Evolutionary conservation across 345 rosid genomes (phyloP), one percentile per base, ranked within the genome.

Genomic region (Camelina hispida): DNA sequence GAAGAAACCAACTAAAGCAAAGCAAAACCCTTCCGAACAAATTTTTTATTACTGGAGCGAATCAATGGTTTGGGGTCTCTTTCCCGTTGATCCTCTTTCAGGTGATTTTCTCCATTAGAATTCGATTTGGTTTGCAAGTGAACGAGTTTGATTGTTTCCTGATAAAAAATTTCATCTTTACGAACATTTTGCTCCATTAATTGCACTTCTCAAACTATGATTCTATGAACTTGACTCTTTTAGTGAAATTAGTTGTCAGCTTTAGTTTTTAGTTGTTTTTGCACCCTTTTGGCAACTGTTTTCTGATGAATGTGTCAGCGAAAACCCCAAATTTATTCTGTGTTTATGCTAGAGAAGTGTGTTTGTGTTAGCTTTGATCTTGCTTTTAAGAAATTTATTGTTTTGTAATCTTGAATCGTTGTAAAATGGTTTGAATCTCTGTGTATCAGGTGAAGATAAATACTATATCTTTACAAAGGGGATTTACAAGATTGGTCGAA

Each of bases 51-150:
- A 28, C 4, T 28, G 61, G 54, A 75, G 79, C 55, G 55, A 48
- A 48, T 56, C 62, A 20, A 93, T 93, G 98, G 96, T 93, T 54
- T 93, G 98, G 96, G 87, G 83, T 64, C 79, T 90, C 72, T 82
- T 86, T 71, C 93, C 98, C 42, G 83, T 63, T 56, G 98, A 88
- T 76, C 84, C 90, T 64, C 88, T 82, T 20, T 82, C 91, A 87
- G 95, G 96, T 84, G 50, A 20, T 50, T 34, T 32, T 28, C 40
- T 46, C 37, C 58, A 4, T 28, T 62, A 15, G 3, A 16, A 37
- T 38, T 50, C 44, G 9, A 55, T n/a, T 64, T 57, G 42, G 44
- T 23, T 66, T 73, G 58, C 73, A 37, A 74, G 20, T 57, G 43
- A 46, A 58, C 50, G 44, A 75, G 11, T 40, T 67, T 66, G 25